Conservation (phyloP, 257 asterid species). For the Schizonepeta tenuifolia region DNA sequence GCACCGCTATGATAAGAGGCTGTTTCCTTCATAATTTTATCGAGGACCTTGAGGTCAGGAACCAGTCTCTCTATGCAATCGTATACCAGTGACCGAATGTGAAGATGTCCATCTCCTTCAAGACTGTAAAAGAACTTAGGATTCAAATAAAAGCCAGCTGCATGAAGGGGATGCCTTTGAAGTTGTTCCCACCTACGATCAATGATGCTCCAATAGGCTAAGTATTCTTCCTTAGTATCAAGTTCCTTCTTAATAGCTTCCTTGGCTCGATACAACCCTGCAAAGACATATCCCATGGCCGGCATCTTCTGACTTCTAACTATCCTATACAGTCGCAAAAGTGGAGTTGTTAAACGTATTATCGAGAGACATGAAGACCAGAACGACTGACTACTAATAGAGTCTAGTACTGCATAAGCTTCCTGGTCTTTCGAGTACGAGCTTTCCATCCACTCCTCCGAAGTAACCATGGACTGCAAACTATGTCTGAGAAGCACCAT, state of each 20-base stretch:
- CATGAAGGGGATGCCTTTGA: conserved; percentile 80
- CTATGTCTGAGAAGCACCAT: conserved; percentile 70
- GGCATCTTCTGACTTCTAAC: conserved; percentile 77
- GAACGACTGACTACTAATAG: conserved; percentile 59
- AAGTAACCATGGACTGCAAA: conserved; percentile 83
- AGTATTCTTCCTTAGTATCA: conserved; percentile 59
- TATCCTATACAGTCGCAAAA: conserved; percentile 72
- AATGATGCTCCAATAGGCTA: conserved; percentile 79
- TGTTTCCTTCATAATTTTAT: conserved; percentile 80
- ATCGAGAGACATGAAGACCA: conserved; percentile 70
- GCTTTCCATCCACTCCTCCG: conserved; percentile 89
- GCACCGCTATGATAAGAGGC: conserved; percentile 68
- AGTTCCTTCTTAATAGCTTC: conserved; percentile 86
- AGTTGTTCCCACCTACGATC: conserved; percentile 90
- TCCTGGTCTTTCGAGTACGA: conserved; percentile 72
- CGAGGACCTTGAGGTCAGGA: conserved; percentile 78
- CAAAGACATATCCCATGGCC: conserved; percentile 84
- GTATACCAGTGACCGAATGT: conserved; percentile 69
- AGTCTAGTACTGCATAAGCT: conserved; percentile 57
- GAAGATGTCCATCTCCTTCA: conserved; percentile 74
- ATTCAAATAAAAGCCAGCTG: conserved; percentile 91
- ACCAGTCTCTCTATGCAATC: conserved; percentile 90
- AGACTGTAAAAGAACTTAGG: conserved; percentile 89
- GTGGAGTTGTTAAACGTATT: conserved; percentile 63
- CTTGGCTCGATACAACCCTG: conserved; percentile 85